Evolutionary conservation across 2,329 filamentous ascomycete genomes (phyloP), one percentile per base, ranked within the genome.

Genomic region (Alternaria solani): DNA sequence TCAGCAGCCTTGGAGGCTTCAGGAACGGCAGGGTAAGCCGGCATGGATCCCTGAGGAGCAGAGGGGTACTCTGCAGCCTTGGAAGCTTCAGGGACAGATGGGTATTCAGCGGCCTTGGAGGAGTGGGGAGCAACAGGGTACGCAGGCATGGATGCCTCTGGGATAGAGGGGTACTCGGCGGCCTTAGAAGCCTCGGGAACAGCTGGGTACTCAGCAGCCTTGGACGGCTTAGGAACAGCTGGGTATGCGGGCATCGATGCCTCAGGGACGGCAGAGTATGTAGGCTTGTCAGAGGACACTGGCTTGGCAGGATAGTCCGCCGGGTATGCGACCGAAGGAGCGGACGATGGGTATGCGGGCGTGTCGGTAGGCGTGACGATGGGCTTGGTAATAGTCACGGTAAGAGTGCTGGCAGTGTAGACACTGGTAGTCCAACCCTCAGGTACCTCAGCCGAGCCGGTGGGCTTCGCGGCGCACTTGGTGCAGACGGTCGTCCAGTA

Each of bases 401-500:
- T 77, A 8, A 71, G 66, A 3, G 72, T 73, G 58, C 65, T 65
- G 34, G 69, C 67, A 47, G 76, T 68, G 53, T 73, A 72, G 16
- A 75, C 66, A 14, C 69, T 75, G 12, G 73, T 76, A 18, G 71
- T 74, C 75, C 74, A 77, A 55, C 68, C 74, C 55, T 68, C 63
- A 18, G 72, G 73, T 36, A 73, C 65, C 11, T 67, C 67, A 25
- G 56, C 53, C 36, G 59, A 52, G 23, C 64, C 58, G 2, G 66
- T 68, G 7, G 72, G 68, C 49, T 63, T 68, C 38, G 38, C 38
- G 1, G 65, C 55, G 52, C 67, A 71, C 16, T 63, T 57, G 30
- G 56, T 61, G 65, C 71, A 74, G 39, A 72, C 63, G 5, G 73
- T 75, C 57, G 70, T 70, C 16, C 70, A 73, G 58, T 75, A 70